Evolutionary conservation across 2,329 filamentous ascomycete species (phyloP), one percentile per base, ranked within the genome.

Genomic region (Hymenoscyphus repandus): DNA sequence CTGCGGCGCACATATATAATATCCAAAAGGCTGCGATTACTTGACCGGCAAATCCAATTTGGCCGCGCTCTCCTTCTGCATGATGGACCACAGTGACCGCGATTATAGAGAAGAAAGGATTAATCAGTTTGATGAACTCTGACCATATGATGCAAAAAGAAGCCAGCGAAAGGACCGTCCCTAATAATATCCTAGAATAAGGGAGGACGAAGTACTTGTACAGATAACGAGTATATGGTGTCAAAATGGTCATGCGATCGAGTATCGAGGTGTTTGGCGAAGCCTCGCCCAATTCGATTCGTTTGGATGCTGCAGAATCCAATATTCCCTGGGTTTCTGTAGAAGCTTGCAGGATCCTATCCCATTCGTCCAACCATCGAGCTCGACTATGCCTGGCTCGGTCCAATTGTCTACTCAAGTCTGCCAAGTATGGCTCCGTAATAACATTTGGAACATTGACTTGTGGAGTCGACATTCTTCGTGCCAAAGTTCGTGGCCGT

Each of bases 1-100:
- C 90, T 42, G 90, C 90, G 12, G 87, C 77, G 67, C 88, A 95
- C 93, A 99, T 99, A 74, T 99, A 99, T 51, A 91, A 76, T 54
- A 99, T 85, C 93, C 93, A 99, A 12, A 82, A 73, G 2, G 90
- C 85, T 0, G 92, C 88, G 44, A 92, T 85, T 40, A 90, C 68
- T 67, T 99, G 93, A 4, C 90, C 90, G 2, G 85, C 86, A 60
- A 97, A 90, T 15, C 89, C 89, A 54, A 97, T 84, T 50, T 88
- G 83, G 22, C 85, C 85, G 50, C 82, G 80, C 10, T 84, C 79
- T 37, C 83, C 82, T 33, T 80, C 79, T 75, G 76, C 59, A 83
- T 80, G 56, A 86, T 72, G 57, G 38, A 80, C 68, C 45, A 76
- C 72, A 40, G 70, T 81, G 33, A 85, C 72, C 43, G 77, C 78